A percentile compares a stretch with the other conserved stretches of the same genome.
phyloP scores from a whole-genome alignment of 2,329 filamentous ascomycete genomes.

The Diaporthe citrichinensis region DNA sequence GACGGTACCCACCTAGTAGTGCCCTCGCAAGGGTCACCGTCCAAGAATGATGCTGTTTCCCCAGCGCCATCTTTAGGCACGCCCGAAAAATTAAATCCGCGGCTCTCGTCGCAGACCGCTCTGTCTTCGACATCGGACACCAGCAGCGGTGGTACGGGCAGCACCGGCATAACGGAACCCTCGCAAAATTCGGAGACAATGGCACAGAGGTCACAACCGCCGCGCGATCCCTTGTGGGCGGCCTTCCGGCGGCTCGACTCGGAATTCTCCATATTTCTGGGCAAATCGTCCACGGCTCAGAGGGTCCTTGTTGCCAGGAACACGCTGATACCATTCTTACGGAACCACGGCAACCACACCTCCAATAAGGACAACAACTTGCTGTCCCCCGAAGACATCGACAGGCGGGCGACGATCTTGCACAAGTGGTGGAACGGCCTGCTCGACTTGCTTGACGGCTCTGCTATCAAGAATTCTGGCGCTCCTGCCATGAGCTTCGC shows the following conservation, averaged over 20 bases:
- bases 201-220: slow-evolving; percentile 33
- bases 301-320: slow-evolving; percentile 83
- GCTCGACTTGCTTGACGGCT: slow-evolving; percentile 84
- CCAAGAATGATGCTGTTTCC: slow-evolving; percentile 43
- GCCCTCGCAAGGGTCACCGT: slow-evolving; percentile 18
- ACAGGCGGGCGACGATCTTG: slow-evolving; percentile 82
- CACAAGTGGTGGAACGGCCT: slow-evolving; percentile 93
- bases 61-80: slow-evolving; percentile 29
- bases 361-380: slow-evolving; percentile 67
- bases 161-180: slow-evolving; percentile 40
- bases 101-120: slow-evolving; percentile 60
- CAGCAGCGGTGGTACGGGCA: slow-evolving; percentile 38
- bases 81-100: slow-evolving; percentile 35
- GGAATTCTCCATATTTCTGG: slow-evolving; percentile 71
- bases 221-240: slow-evolving; percentile 68
- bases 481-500: slow-evolving; percentile 41
- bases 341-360: slow-evolving; percentile 76
- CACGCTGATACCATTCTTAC: slow-evolving; percentile 82
- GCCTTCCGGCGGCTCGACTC: slow-evolving; percentile 68
- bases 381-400: slow-evolving; percentile 84
- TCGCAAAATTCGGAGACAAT: slow-evolving; percentile 40
- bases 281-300: slow-evolving; percentile 77
- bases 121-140: slow-evolving; percentile 41
- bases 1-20: slow-evolving; percentile 47
- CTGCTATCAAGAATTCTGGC: slow-evolving; percentile 49